Evolutionary conservation across 1,284 basidiomycete species (phyloP).

Genomic region (Naganishia cerealis): DNA sequence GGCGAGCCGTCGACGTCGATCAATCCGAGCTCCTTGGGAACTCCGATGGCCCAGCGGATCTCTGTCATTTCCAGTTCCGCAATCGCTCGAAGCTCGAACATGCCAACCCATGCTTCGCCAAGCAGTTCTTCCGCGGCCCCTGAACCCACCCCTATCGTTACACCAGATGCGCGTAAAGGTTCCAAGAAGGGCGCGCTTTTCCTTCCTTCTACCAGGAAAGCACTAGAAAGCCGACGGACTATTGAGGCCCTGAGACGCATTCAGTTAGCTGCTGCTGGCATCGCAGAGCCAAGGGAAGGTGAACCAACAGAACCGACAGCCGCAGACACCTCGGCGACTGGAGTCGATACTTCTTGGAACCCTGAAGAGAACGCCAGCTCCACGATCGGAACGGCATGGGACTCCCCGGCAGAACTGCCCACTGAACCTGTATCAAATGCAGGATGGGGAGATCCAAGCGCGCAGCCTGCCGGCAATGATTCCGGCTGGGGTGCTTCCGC

Average conservation of each 20-base stretch:
- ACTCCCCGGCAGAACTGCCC: not conserved
- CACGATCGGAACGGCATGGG: not conserved
- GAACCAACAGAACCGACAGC: not conserved
- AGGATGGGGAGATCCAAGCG: not conserved
- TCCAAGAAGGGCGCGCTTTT: slow-evolving; percentile 9
- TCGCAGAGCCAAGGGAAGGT: slow-evolving; percentile 7
- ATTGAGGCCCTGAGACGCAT: slow-evolving; percentile 24
- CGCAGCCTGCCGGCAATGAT: not conserved
- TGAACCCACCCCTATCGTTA: not conserved
- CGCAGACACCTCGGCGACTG: not conserved
- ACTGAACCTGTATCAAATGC: not conserved
- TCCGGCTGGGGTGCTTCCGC: not conserved
- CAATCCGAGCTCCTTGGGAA: not conserved
- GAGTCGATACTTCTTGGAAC: slow-evolving; percentile 13
- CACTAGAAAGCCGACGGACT: slow-evolving; percentile 14
- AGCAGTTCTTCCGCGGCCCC: not conserved
- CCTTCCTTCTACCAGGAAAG: slow-evolving; percentile 19
- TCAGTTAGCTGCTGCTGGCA: slow-evolving; percentile 20
- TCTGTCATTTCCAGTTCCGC: not conserved
- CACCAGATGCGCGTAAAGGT: slow-evolving; percentile 1
- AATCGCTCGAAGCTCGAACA: not conserved
- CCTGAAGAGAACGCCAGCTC: not conserved
- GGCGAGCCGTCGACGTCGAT: not conserved
- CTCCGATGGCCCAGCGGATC: not conserved
- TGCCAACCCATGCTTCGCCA: not conserved